Evolutionary conservation across 768 basidiomycete genomes (phyloP).

Genomic region (Panellus pusillus): DNA sequence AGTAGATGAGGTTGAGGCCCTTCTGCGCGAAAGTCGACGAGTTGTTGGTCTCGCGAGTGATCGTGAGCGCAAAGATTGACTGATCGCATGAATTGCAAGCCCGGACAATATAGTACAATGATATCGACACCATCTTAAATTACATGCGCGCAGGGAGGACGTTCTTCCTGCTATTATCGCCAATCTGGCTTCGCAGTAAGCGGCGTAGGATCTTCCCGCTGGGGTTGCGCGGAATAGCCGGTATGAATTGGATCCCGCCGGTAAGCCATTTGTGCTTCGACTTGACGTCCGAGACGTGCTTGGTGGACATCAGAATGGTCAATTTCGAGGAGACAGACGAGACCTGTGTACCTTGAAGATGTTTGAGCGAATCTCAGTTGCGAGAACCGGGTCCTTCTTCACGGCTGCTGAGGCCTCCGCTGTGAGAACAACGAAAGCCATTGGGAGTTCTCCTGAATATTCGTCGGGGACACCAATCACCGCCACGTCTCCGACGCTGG

Average conservation of each 20-base stretch:
- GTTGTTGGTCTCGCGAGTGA: background rate
- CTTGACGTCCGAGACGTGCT: conserved; percentile 42
- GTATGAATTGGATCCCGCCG: conserved; percentile 44
- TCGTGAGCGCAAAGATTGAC: background rate
- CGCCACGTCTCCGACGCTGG: conserved; percentile 26
- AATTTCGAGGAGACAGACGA: conserved; percentile 1
- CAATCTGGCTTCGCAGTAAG: background rate
- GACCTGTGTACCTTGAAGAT: conserved; percentile 12
- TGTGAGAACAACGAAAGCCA: conserved; percentile 37
- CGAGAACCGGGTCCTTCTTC: conserved; percentile 12
- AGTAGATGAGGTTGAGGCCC: conserved; percentile 3
- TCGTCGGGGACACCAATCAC: conserved; percentile 31
- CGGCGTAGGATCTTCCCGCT: conserved; percentile 17
- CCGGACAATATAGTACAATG: too few relatives aligned
- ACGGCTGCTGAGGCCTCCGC: conserved; percentile 2
- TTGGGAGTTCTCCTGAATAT: conserved; percentile 31
- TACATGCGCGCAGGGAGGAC: too few relatives aligned
- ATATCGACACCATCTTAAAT: too few relatives aligned
- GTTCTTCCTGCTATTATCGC: too few relatives aligned
- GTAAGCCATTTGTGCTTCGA: conserved; percentile 42
- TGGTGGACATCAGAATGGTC: background rate
- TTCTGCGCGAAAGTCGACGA: conserved; percentile 1
- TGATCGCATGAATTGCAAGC: too few relatives aligned
- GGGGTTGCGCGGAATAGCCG: conserved; percentile 46
- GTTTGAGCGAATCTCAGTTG: background rate